These are phyloP conservation scores for Blastobotrys persicus DNA, from an alignment of 1,139 yeast species.

Conservation along the genomic window DNA sequence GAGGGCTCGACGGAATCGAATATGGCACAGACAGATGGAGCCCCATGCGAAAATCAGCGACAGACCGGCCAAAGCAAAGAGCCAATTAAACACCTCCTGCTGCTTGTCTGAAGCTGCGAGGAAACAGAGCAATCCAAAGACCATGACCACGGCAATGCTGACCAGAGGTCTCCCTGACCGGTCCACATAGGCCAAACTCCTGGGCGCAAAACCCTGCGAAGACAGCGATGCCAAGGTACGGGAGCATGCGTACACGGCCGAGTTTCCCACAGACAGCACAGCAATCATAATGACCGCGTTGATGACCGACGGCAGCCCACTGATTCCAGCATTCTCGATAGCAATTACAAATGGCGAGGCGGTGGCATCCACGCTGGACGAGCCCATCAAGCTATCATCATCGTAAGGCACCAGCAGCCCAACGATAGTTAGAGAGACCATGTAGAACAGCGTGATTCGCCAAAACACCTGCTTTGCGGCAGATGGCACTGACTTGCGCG, in stretches of 20 bases:
- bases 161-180: constrained; percentile 69
- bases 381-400: constrained; percentile 46
- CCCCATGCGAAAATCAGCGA: constrained; percentile 82
- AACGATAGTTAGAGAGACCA: constrained; percentile 57
- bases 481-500: constrained; percentile 64
- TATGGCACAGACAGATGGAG: constrained; percentile 66
- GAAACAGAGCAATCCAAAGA: constrained; percentile 67
- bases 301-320: constrained; percentile 63
- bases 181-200: constrained; percentile 67
- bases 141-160: constrained; percentile 56
- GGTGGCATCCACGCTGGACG: constrained; percentile 43
- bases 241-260: constrained; percentile 73
- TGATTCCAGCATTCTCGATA: constrained; percentile 53
- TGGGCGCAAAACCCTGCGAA: constrained; percentile 75
- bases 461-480: constrained; percentile 76
- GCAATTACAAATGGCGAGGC: constrained; percentile 71
- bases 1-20: constrained; percentile 77
- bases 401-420: constrained; percentile 68
- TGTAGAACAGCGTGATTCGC: constrained; percentile 65
- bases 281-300: constrained; percentile 70
- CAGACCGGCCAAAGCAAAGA: constrained; percentile 74
- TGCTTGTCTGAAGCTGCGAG: constrained; percentile 67
- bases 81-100: constrained; percentile 71
- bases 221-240: constrained; percentile 80
- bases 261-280: constrained; percentile 70